phyloP scores from a whole-genome alignment of 2,329 filamentous ascomycete species.

The Helotiales sp. region DNA sequence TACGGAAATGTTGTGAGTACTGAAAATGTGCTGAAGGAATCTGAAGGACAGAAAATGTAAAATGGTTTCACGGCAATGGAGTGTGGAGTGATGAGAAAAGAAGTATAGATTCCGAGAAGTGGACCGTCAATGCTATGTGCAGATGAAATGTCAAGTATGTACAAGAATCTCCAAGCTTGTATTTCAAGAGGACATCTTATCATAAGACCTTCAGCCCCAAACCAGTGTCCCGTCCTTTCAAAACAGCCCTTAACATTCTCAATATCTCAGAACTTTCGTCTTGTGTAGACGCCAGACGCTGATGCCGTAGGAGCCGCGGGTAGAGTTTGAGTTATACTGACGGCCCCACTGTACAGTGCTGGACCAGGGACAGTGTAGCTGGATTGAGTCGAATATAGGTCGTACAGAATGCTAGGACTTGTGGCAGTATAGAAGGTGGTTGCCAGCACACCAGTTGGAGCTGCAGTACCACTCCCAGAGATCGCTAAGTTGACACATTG shows the following conservation, averaged over 20 bases:
- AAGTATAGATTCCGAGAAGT: too few relatives aligned
- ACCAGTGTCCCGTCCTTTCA: neutral
- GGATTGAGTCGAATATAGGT: constrained; percentile 38
- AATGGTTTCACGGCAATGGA: too few relatives aligned
- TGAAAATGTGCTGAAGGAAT: constrained; percentile 1
- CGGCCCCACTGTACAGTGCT: constrained; percentile 30
- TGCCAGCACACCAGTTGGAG: constrained; percentile 39
- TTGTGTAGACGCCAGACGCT: constrained; percentile 9
- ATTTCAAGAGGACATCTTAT: neutral
- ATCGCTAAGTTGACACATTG: constrained; percentile 51
- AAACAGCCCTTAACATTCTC: constrained; percentile 1
- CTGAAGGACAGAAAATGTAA: too few relatives aligned
- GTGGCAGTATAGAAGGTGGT: constrained; percentile 42
- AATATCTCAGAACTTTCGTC: neutral
- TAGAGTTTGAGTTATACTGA: constrained; percentile 21
- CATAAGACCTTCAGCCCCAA: neutral
- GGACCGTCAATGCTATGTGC: too few relatives aligned
- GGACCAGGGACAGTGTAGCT: constrained; percentile 39
- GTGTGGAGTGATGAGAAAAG: too few relatives aligned
- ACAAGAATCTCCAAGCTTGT: neutral
- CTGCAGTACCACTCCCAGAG: constrained; percentile 41
- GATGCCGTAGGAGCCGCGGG: constrained; percentile 23
- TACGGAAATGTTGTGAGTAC: constrained; percentile 12
- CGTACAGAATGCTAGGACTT: constrained; percentile 43
- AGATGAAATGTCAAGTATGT: neutral